phyloP scores from a whole-genome alignment of 2,329 filamentous ascomycete species.

The Myriosclerotinia scirpicola region DNA sequence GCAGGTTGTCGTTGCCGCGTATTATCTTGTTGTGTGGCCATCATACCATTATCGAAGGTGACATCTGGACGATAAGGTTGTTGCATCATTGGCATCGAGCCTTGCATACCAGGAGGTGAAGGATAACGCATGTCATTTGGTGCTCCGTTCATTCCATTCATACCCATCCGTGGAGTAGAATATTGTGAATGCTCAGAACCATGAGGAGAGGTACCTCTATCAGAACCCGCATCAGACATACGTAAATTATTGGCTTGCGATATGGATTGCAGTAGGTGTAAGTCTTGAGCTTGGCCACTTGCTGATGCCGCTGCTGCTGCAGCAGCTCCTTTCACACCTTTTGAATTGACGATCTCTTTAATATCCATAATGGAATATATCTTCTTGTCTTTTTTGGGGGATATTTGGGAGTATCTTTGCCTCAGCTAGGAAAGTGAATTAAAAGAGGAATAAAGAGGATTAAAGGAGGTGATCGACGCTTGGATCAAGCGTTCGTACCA shows the following conservation, averaged over 20 bases:
- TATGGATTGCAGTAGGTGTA: constrained; percentile 42
- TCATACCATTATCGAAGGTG: constrained; percentile 37
- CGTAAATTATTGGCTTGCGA: constrained; percentile 39
- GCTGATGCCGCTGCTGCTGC: constrained; percentile 38
- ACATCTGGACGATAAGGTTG: constrained; percentile 38
- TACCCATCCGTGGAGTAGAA: constrained; percentile 37
- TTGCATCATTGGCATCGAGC: constrained; percentile 40
- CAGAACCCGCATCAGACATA: constrained; percentile 41
- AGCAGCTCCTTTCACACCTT: constrained; percentile 38
- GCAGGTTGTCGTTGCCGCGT: constrained; percentile 26
- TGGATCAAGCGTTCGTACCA: constrained; percentile 40
- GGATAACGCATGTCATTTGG: constrained; percentile 40
- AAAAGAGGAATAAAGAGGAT: constrained; percentile 25
- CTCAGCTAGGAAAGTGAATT: constrained; percentile 4
- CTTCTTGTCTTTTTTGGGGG: too few relatives aligned
- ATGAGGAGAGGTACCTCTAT: constrained; percentile 41
- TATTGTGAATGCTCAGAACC: constrained; percentile 42
- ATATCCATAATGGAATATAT: constrained; percentile 39
- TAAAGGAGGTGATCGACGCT: constrained; percentile 36
- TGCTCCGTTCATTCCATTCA: constrained; percentile 39
- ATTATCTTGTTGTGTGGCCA: constrained; percentile 33
- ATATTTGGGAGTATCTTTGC: too few relatives aligned
- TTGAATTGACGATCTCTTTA: constrained; percentile 43
- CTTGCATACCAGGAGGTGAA: constrained; percentile 41
- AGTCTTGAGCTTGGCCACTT: constrained; percentile 36